A percentile compares a stretch with the other conserved stretches of the same genome.
These are phyloP conservation scores for Colletotrichum aenigma DNA, from an alignment of 2,329 filamentous ascomycete species.

Conservation along the genomic window DNA sequence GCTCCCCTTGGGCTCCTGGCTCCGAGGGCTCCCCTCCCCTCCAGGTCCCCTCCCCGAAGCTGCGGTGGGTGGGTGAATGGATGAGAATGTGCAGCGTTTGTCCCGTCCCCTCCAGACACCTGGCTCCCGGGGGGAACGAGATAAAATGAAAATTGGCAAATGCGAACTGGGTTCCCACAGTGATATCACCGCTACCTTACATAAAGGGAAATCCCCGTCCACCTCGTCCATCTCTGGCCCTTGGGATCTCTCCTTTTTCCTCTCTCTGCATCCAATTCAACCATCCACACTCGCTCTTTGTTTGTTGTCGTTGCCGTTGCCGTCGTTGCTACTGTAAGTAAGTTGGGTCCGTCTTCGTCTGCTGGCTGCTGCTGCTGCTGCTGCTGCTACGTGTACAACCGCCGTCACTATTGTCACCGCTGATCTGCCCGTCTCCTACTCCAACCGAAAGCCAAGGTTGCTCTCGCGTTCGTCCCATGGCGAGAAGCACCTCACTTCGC, in stretches of 20 bases:
- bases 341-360: not conserved
- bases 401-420: not conserved
- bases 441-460: not conserved
- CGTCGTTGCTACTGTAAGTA: slow-evolving; percentile 13
- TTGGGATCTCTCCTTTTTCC: not conserved
- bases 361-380: not conserved
- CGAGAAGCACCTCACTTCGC: slow-evolving; percentile 1
- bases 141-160: slow-evolving; percentile 22
- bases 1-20: not conserved
- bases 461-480: not conserved
- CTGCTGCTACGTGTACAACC: not conserved
- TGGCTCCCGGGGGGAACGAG: slow-evolving; percentile 7
- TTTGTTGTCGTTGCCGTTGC: not conserved
- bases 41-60: not conserved
- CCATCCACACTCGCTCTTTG: slow-evolving; percentile 6
- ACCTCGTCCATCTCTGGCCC: not conserved
- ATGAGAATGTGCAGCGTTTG: not conserved
- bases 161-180: slow-evolving; percentile 21
- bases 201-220: slow-evolving; percentile 18
- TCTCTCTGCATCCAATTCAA: not conserved
- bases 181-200: slow-evolving; percentile 21
- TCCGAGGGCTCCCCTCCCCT: not conserved
- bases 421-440: slow-evolving; percentile 4
- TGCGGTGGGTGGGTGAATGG: not conserved
- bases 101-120: not conserved